These are phyloP conservation scores for Saccharomycopsis sp. DNA, from an alignment of 805 yeast species.

Conservation along the genomic window DNA sequence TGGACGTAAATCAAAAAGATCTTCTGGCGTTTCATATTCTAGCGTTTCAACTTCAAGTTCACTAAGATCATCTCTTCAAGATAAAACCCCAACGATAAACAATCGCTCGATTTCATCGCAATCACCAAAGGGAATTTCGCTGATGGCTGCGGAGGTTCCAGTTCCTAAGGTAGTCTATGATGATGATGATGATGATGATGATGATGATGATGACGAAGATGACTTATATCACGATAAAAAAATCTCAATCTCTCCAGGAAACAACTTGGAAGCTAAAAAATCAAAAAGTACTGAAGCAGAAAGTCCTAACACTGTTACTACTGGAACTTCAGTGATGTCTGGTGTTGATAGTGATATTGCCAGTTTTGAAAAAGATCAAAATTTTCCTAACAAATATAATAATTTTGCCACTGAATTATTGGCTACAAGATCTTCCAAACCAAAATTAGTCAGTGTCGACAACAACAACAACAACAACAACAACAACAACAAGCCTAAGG, in stretches of 20 bases:
- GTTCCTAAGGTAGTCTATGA: background rate
- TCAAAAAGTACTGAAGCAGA: slow-evolving; percentile 9
- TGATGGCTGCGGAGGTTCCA: too few species aligned
- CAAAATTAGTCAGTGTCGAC: slow-evolving; percentile 11
- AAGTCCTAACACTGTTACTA: slow-evolving; percentile 21
- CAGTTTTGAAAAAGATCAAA: slow-evolving; percentile 19
- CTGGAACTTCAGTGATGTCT: slow-evolving; percentile 18
- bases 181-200: slow-evolving; percentile 9
- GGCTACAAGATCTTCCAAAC: slow-evolving; percentile 15
- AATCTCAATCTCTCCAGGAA: too few species aligned
- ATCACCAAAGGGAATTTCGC: slow-evolving; percentile 5
- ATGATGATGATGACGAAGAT: slow-evolving; percentile 6
- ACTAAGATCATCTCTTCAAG: slow-evolving; percentile 15
- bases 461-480: background rate
- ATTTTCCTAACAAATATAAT: slow-evolving; percentile 20
- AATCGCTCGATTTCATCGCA: background rate
- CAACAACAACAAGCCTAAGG: background rate
- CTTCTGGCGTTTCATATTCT: slow-evolving; percentile 1
- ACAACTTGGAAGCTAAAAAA: background rate
- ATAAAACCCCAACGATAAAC: slow-evolving; percentile 13
- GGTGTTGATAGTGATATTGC: slow-evolving; percentile 21
- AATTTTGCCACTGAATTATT: slow-evolving; percentile 21
- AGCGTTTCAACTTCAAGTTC: slow-evolving; percentile 9
- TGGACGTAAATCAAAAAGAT: background rate
- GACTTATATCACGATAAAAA: background rate